Base-by-base conservation (phyloP, 306 rosid genomes). In the Datisca glomerata region DNA sequence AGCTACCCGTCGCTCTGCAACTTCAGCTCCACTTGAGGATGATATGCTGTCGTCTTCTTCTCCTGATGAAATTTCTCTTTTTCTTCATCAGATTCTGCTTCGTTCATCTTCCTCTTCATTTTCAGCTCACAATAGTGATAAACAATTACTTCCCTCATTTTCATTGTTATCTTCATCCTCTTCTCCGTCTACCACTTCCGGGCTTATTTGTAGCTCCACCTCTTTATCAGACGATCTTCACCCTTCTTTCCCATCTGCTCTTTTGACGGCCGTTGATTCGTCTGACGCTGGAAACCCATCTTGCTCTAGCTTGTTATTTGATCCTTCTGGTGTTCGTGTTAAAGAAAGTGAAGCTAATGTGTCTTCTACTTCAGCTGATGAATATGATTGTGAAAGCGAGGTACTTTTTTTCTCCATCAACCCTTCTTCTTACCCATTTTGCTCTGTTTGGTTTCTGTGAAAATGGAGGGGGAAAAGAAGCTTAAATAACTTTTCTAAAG, bases 371-470 rank as follows among this genome's bases (percentile, higher is more conserved):
- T 71, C 84, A 8, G 11, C 71, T 0, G 94, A 87, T 21, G 94
- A 79, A 39, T 82, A 74, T 54, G 87, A 87, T 39, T 87, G 85
- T 53, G 93, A 87, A 59, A 87, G 93, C 20, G 93, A 87, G 97
- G 94, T 76, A 44, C 13, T 24, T 4, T 16, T 34, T 35, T 46
- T 47, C 2, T 6, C 53, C 53, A 48, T 66, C 60, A 24, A 1
- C 33, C 29, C 8, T 38, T 58, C 46, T 24, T 10, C 13, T 8
- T 10, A 27, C 6, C 8, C 1, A 12, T 5, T 21, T 1, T 43
- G 22, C 15, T 18, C 48, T n/a, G 46, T 59, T 49, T 60, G 55
- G 25, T 18, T 52, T 28, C 38, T 16, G 21, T 47, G 51, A 45
- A 39, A 33, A 23, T 41, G 53, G 29, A 7, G 54, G 39, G 15